Conservation (phyloP, 441 rosid species). For the Corymbia citriodora region DNA sequence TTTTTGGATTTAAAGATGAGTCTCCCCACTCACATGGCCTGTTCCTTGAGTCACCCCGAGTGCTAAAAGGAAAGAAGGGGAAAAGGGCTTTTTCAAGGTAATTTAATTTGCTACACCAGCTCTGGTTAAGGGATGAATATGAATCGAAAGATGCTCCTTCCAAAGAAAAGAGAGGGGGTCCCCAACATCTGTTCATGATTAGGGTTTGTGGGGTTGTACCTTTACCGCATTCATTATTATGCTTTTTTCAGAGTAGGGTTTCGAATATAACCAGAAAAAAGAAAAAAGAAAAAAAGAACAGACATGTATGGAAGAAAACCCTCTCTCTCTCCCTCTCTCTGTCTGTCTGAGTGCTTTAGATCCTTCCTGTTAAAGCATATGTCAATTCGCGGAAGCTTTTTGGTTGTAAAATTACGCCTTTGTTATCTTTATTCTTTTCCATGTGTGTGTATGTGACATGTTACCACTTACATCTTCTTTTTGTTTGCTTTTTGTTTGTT, state of each 20-base stretch:
- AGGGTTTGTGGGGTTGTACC: conserved; percentile 34
- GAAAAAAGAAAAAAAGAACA: not conserved
- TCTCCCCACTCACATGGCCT: conserved; percentile 62
- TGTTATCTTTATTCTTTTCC: conserved; percentile 33
- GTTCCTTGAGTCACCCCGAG: conserved; percentile 36
- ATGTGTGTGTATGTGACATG: conserved; percentile 34
- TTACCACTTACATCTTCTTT: conserved; percentile 42
- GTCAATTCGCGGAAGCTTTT: conserved; percentile 29
- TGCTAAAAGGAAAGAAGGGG: not conserved
- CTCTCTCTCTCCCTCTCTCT: conserved; percentile 3
- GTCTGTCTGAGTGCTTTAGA: conserved; percentile 24
- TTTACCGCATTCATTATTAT: conserved; percentile 10
- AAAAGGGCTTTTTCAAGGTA: not conserved
- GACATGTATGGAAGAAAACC: conserved; percentile 4
- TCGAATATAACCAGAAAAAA: not conserved
- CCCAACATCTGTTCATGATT: conserved; percentile 32
- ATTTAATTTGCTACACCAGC: conserved; percentile 5
- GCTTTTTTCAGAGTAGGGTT: not conserved
- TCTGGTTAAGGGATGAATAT: not conserved
- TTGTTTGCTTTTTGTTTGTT: conserved; percentile 52
- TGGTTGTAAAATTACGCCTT: conserved; percentile 20
- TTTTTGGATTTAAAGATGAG: conserved; percentile 53
- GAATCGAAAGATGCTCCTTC: conserved; percentile 33
- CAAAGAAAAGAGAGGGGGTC: conserved; percentile 17
- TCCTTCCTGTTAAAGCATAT: conserved; percentile 37